A percentile compares a stretch with the other conserved stretches of the same genome.
Evolutionary conservation across 768 basidiomycete genomes (phyloP).

Genomic region (Trametes cingulata): DNA sequence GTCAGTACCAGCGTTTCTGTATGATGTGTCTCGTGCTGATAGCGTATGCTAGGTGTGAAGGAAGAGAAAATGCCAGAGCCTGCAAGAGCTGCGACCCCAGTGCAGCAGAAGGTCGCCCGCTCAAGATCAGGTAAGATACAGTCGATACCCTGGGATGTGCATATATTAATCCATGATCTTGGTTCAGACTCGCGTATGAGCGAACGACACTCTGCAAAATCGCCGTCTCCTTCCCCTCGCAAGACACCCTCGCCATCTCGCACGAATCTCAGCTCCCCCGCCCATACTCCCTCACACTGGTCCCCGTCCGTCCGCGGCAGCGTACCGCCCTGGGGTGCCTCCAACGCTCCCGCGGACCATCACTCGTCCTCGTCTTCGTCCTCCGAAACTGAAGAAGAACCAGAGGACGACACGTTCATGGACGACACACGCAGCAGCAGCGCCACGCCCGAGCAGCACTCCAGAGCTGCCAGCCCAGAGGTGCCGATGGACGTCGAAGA

Average conservation of each 20-base stretch:
- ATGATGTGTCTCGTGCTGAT: not conserved
- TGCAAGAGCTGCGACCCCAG: no score
- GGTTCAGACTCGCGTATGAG: no score
- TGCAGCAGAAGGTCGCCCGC: no score
- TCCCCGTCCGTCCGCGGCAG: slow-evolving; percentile 19
- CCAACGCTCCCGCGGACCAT: no score
- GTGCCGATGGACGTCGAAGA: not conserved
- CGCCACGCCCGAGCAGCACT: not conserved
- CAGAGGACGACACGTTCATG: not conserved
- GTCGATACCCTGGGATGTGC: no score
- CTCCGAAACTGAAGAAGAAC: slow-evolving; percentile 13
- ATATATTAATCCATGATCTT: no score
- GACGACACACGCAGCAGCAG: not conserved
- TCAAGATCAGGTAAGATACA: no score
- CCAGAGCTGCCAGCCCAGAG: not conserved
- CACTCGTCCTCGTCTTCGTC: no score
- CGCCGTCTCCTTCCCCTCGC: not conserved
- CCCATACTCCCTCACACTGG: slow-evolving; percentile 21
- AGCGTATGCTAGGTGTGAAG: no score
- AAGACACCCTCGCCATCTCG: not conserved
- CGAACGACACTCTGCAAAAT: no score
- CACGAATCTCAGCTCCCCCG: not conserved
- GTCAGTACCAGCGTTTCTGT: not conserved
- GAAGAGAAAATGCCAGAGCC: no score
- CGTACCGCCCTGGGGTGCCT: not conserved